Evolutionary conservation across 1,284 basidiomycete species (phyloP), one percentile per base, ranked within the genome.

Genomic region (Anthracocystis walkeri): DNA sequence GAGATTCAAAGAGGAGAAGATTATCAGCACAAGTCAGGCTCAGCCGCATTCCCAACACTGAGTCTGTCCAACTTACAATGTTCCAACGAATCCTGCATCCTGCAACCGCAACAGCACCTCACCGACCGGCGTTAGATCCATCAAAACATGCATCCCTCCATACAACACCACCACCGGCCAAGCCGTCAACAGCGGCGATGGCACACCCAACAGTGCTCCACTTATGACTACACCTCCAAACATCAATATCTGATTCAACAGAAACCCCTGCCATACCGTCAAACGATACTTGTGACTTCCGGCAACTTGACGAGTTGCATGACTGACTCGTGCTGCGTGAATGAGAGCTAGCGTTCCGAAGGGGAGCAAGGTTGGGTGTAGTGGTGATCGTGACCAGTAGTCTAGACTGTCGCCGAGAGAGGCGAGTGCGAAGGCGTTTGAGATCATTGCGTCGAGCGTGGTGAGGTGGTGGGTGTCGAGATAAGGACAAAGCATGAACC

Each of bases 201-300:
- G 71, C 21, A 70, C 51, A 0, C 67, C 80, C 10, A 81, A 51
- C 27, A 79, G 49, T 40, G 78, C 29, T 0, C 61, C 56, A 25
- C 65, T 68, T 21, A 77, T 14, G 3, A 65, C 31, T 0, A 68
- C 63, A 41, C 76, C 70, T n/a, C 74, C 78, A 59, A 82, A 81
- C 55, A 82, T 73, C 35, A 81, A 59, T 25, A 80, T 71, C 58
- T 74, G 71, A 42, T 80, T 71, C 16, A 82, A 62, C 12, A 81
- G 35, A 10, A 79, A 58, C 14, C 78, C 67, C 57, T 81, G 80
- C 58, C 75, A 76, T 10, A 80, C 38, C 31, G 60, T 50, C 14
- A 78, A 54, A 7, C 52, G 58, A 31, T 53, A 66, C 35, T 46
- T 58, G 48, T 51, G 44, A 14, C 74, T 70, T 3, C 79, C 79